These are phyloP conservation scores for Hansenula sp. DNA, from an alignment of 1,139 yeast species.

Conservation along the genomic window DNA sequence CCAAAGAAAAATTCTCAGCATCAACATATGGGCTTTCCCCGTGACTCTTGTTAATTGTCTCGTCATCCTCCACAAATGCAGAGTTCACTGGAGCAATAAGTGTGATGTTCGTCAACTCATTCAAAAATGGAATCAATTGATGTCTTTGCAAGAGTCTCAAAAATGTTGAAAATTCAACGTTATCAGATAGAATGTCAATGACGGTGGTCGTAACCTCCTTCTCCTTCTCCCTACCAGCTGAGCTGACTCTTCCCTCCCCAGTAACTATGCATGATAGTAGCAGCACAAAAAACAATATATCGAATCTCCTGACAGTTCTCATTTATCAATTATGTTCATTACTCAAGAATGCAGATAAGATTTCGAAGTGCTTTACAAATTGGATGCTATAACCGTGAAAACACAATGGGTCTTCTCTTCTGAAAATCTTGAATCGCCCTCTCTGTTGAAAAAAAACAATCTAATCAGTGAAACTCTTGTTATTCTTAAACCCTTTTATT, in stretches of 20 bases:
- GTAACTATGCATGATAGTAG: background rate
- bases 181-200: constrained; percentile 70
- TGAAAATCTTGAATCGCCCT: no score
- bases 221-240: background rate
- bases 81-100: constrained; percentile 83
- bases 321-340: no score
- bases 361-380: no score
- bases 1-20: constrained; percentile 5
- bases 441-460: no score
- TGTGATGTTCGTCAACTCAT: constrained; percentile 64
- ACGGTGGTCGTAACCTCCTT: constrained; percentile 37
- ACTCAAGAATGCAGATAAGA: no score
- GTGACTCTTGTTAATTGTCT: constrained; percentile 19
- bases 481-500: no score
- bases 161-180: constrained; percentile 71
- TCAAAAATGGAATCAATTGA: constrained; percentile 67
- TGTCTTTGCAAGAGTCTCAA: constrained; percentile 60
- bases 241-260: background rate
- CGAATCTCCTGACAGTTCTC: no score
- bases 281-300: no score
- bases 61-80: constrained; percentile 48
- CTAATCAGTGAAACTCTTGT: no score
- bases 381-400: no score
- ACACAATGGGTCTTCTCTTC: no score
- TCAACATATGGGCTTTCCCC: no score